A percentile compares a stretch with the other conserved stretches of the same genome.
Evolutionary conservation across 1,284 basidiomycete genomes (phyloP).

Genomic region (Microbotryum violaceum): DNA sequence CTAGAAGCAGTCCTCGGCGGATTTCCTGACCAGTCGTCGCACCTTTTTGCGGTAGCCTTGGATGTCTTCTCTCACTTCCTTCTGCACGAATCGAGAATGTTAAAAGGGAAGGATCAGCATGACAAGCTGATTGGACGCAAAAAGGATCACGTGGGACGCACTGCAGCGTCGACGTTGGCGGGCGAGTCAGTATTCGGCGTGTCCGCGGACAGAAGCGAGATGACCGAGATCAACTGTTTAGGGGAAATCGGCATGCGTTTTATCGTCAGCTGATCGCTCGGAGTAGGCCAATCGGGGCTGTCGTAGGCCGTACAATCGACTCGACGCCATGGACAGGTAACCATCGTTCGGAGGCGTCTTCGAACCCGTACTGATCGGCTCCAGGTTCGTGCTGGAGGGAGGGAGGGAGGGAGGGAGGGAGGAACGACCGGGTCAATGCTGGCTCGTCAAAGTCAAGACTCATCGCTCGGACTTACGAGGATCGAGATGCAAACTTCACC

Average conservation of each 20-base stretch:
- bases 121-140: not conserved
- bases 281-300: not conserved
- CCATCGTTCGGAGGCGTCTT: constrained; percentile 96
- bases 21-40: constrained; percentile 68
- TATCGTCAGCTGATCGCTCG: not conserved
- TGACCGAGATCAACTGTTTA: constrained; percentile 82
- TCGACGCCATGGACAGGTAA: constrained; percentile 94
- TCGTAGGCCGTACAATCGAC: constrained; percentile 68
- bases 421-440: constrained; percentile 8
- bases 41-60: constrained; percentile 90
- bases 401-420: constrained; percentile 12
- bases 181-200: constrained; percentile 89
- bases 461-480: constrained; percentile 55
- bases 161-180: constrained; percentile 91
- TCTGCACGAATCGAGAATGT: constrained; percentile 40
- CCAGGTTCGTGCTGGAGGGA: constrained; percentile 81
- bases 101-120: not conserved
- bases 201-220: constrained; percentile 87
- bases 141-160: constrained; percentile 22
- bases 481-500: constrained; percentile 94
- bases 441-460: not conserved
- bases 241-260: no score
- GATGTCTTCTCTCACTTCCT: constrained; percentile 70
- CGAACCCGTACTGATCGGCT: constrained; percentile 95
- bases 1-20: constrained; percentile 68